Percentiles rank a stretch among this genome's conserved stretches.
These are phyloP conservation scores for Gillenia trifoliata DNA, from an alignment of 306 rosid species.

Conservation along the genomic window DNA sequence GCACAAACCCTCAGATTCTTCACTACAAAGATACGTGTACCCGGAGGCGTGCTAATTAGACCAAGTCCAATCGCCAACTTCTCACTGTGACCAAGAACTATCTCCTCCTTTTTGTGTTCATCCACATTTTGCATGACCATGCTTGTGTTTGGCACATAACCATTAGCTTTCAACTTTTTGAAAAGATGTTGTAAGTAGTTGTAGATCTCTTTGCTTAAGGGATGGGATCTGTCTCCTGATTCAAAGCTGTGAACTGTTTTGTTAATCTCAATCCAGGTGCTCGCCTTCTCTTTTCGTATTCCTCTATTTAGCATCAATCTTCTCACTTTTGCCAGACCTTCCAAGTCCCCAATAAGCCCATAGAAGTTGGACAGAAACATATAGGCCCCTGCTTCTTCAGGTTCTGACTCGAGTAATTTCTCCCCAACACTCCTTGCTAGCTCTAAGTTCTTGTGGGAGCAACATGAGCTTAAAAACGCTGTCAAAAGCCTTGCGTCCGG, in stretches of 20 bases:
- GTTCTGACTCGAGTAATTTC: slow-evolving; percentile 19
- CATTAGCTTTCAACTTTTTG: slow-evolving; percentile 13
- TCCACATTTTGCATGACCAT: slow-evolving; percentile 25
- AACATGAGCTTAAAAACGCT: slow-evolving; percentile 27
- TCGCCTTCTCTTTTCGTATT: slow-evolving; percentile 23
- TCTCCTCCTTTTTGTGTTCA: slow-evolving; percentile 14
- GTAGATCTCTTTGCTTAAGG: slow-evolving; percentile 13
- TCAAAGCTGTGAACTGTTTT: slow-evolving; percentile 22
- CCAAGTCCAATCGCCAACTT: slow-evolving; percentile 24
- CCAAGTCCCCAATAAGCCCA: slow-evolving; percentile 26
- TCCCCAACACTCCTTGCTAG: slow-evolving; percentile 18
- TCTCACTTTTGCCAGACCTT: slow-evolving; percentile 24
- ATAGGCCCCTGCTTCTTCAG: slow-evolving; percentile 31
- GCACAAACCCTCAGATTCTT: slow-evolving; percentile 23
- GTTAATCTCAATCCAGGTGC: slow-evolving; percentile 31
- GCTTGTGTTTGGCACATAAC: slow-evolving; percentile 28
- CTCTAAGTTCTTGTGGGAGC: slow-evolving; percentile 16
- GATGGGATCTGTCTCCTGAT: slow-evolving; percentile 28
- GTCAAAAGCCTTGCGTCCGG: slow-evolving; percentile 23
- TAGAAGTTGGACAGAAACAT: slow-evolving; percentile 30
- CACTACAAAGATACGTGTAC: slow-evolving; percentile 15
- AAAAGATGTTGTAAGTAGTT: slow-evolving; percentile 10
- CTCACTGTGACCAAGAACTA: slow-evolving; percentile 22
- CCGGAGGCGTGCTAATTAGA: slow-evolving; percentile 6
- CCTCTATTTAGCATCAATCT: slow-evolving; percentile 15